These are phyloP conservation scores for Alternaria infectoria DNA, from an alignment of 2,329 filamentous ascomycete species.

Conservation along the genomic window DNA sequence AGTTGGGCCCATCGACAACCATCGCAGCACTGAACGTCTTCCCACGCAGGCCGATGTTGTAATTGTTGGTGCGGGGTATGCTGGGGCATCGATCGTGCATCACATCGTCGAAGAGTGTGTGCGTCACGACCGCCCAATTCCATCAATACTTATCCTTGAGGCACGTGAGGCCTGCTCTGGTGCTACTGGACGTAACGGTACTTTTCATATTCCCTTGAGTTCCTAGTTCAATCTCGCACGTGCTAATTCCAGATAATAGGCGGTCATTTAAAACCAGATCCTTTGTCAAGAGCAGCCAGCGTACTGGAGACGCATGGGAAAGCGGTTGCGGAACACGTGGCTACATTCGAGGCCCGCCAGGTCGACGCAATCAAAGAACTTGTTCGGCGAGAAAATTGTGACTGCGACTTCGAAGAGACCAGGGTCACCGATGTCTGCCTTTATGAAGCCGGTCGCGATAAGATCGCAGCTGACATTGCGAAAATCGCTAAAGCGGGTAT, in stretches of 20 bases:
- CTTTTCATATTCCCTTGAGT: conserved; percentile 16
- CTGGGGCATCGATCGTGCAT: conserved; percentile 16
- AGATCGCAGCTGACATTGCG: conserved; percentile 8
- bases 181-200: conserved; percentile 62
- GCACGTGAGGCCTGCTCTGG: conserved; percentile 59
- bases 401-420: conserved; percentile 21
- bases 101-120: conserved; percentile 14
- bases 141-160: conserved; percentile 50
- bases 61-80: conserved; percentile 19
- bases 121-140: background rate
- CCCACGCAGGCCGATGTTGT: conserved; percentile 10
- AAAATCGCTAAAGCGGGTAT: conserved; percentile 8
- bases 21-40: conserved; percentile 16
- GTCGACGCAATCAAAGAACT: conserved; percentile 11
- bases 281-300: conserved; percentile 13
- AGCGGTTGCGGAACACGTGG: conserved; percentile 16
- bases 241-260: conserved; percentile 10
- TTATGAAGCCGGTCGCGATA: conserved; percentile 5
- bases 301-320: conserved; percentile 14
- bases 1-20: conserved; percentile 9
- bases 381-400: conserved; percentile 10
- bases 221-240: background rate
- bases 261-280: conserved; percentile 48
- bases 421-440: conserved; percentile 15
- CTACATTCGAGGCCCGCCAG: conserved; percentile 19